Base-by-base conservation (phyloP, 2,329 filamentous ascomycete genomes). In the Colletotrichum orchidophilum region DNA sequence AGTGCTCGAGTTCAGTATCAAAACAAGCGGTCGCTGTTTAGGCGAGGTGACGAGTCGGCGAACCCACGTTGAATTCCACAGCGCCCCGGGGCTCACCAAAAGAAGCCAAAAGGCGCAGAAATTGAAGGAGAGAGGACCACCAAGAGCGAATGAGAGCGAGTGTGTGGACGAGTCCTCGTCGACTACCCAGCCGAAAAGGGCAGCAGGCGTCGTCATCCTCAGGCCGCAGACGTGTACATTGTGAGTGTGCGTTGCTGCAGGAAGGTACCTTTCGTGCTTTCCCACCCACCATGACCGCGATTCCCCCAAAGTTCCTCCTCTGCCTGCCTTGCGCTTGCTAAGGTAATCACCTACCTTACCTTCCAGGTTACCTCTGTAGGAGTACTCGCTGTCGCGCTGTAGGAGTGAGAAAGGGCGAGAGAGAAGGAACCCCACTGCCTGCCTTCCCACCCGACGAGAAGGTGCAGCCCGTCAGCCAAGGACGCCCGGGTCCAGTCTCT, bases 171-270 rank as follows among this genome's bases (percentile, higher is more conserved):
- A 46, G 39, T 46, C n/a, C 24, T 53, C 50, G 50, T 27, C 50
- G 50, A 53, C 26, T n/a, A 53, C 50, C 12, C 13, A 53, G 24
- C 69, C 65, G 52, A 69, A 71, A 70, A 46, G 49, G 59, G 69
- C 59, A 72, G 70, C 31, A 61, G 70, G 70, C 70, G 69, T 71
- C 70, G 70, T 72, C 70, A 72, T 65, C 70, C 66, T 70, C 54
- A 72, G 70, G 66, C 52, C 53, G 60, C 60, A 70, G 66, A 70
- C 66, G 35, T 46, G 50, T 35, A 39, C 60, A 29, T 49, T 50
- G 53, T 39, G 27, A 29, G 31, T 55, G 31, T 31, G 24, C 39
- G 15, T 31, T 39, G 54, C n/a, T 18, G 54, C 54, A 66, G 15
- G 27, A 61, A 21, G 27, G 42, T n/a, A 61, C 42, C 21, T 13